Percentiles rank a stretch among this genome's conserved stretches.
phyloP scores from a whole-genome alignment of 768 basidiomycete genomes.

The Clitopilus passeckerianus region DNA sequence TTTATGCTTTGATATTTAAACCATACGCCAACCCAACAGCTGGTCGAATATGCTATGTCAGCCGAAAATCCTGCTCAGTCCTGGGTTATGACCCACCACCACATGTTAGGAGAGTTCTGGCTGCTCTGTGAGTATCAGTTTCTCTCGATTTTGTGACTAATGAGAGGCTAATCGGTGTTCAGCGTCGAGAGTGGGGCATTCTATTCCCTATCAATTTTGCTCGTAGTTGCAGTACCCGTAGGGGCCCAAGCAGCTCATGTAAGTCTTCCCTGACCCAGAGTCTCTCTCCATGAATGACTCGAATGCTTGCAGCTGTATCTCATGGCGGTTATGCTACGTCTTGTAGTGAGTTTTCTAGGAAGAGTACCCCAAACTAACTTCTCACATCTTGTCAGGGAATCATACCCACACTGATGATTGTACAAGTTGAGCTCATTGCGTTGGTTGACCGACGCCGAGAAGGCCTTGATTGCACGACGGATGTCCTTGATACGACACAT shows the following conservation, averaged over 20 bases:
- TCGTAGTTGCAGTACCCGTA: not conserved
- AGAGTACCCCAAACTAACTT: not conserved
- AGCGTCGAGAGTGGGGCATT: not conserved
- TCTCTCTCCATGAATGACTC: not conserved
- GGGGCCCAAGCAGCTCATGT: not conserved
- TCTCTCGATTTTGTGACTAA: too few species aligned
- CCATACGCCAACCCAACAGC: not conserved
- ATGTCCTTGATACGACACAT: not conserved
- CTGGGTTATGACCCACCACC: not conserved
- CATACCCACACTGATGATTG: slow-evolving; percentile 30
- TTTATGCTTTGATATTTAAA: not conserved
- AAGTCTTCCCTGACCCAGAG: not conserved
- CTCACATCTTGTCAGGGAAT: slow-evolving; percentile 16
- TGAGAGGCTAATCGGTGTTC: not conserved
- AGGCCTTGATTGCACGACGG: not conserved
- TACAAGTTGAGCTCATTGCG: slow-evolving; percentile 21
- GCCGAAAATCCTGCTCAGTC: not conserved
- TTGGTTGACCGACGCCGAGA: not conserved
- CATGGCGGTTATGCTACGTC: not conserved
- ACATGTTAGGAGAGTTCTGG: not conserved
- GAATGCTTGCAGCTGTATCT: not conserved
- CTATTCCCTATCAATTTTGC: not conserved
- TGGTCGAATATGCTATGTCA: slow-evolving; percentile 5
- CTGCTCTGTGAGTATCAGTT: not conserved
- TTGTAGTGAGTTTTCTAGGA: not conserved